phyloP scores from a whole-genome alignment of 1,139 yeast species.

The Hyphopichia fennica region DNA sequence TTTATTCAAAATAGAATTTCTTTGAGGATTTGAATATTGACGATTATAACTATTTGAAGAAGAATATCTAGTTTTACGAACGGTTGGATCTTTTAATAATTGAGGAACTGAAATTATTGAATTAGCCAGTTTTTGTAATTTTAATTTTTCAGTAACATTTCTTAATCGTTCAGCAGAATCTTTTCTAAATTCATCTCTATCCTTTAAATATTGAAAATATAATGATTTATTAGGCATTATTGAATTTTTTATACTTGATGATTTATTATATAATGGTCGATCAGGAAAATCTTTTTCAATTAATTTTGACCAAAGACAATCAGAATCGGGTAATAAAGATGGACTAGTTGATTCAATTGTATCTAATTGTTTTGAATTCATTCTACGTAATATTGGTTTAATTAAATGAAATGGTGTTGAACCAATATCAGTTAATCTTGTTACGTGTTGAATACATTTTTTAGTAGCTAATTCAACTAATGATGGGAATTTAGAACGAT shows the following conservation, averaged over 20 bases:
- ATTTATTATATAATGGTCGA: conserved; percentile 23
- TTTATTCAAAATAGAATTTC: conserved; percentile 33
- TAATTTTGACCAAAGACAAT: conserved; percentile 49
- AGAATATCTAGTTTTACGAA: conserved; percentile 19
- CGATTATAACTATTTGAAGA: conserved; percentile 7
- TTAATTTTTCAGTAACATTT: conserved; percentile 39
- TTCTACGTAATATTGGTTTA: conserved; percentile 39
- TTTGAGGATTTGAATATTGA: conserved; percentile 10
- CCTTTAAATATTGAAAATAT: conserved; percentile 43
- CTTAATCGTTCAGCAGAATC: conserved; percentile 52
- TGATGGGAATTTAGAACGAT: conserved; percentile 5
- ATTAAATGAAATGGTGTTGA: conserved; percentile 50
- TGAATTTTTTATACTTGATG: not conserved
- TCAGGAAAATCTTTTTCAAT: conserved; percentile 52
- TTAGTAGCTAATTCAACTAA: conserved; percentile 14
- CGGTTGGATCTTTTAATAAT: conserved; percentile 40
- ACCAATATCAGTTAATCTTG: conserved; percentile 30
- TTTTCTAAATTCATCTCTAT: conserved; percentile 46
- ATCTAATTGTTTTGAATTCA: conserved; percentile 49
- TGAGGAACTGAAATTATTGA: conserved; percentile 44
- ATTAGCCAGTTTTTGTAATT: conserved; percentile 45
- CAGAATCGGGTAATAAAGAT: conserved; percentile 47
- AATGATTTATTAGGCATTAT: conserved; percentile 43
- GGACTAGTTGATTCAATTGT: conserved; percentile 46
- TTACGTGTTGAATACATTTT: conserved; percentile 14